Conservation (phyloP, 169 alveolate genomes). For the Pseudocohnilembus persalinus region DNA sequence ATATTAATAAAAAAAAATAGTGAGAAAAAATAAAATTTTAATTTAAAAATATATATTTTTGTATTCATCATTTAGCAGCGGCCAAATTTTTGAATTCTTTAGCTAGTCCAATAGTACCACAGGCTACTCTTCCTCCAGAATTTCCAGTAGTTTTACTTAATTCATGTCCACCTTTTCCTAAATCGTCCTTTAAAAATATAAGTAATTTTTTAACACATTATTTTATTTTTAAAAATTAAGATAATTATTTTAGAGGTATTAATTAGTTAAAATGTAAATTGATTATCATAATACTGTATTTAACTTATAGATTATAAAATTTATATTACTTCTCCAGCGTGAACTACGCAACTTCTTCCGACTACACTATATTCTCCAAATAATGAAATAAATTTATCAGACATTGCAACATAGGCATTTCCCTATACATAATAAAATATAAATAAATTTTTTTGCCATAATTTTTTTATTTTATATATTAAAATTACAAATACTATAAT, state of each 20-base stretch:
- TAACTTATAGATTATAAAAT: too few relatives aligned
- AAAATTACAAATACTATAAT: background rate
- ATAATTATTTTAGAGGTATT: too few relatives aligned
- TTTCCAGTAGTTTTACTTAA: conserved; percentile 47
- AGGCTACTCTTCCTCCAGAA: conserved; percentile 56
- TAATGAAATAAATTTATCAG: conserved; percentile 31
- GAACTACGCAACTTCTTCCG: conserved; percentile 58
- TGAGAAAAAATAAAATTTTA: too few relatives aligned
- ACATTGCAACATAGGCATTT: conserved; percentile 18
- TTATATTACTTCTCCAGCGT: conserved; percentile 12
- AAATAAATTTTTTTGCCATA: too few relatives aligned
- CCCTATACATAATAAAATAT: conserved; percentile 30
- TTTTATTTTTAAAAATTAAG: too few relatives aligned
- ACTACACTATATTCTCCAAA: conserved; percentile 44
- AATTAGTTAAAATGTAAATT: too few relatives aligned
- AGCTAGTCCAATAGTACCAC: conserved; percentile 60
- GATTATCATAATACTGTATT: too few relatives aligned
- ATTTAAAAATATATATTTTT: too few relatives aligned
- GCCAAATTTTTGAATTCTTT: conserved; percentile 17
- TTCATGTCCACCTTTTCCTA: conserved; percentile 48
- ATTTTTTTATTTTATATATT: too few relatives aligned
- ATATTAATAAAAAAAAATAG: background rate
- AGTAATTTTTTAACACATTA: background rate
- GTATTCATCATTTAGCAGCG: conserved; percentile 8
- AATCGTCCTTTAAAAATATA: conserved; percentile 37